Base-by-base conservation (phyloP, 352 stramenopile genomes). In the Phytophthora multivora region DNA sequence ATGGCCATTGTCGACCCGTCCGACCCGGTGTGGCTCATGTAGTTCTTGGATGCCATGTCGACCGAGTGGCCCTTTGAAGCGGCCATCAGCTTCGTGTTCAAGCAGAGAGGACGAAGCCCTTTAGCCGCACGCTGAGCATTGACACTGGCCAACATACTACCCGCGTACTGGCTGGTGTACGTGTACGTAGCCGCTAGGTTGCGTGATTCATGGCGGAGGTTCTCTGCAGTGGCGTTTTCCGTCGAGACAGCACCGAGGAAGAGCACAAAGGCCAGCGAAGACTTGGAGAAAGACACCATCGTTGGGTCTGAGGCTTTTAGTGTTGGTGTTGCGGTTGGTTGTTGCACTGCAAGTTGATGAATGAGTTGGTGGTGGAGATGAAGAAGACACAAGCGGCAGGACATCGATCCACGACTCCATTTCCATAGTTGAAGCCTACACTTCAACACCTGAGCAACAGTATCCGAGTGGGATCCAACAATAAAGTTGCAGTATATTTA, bases 1-100 rank as follows among this genome's bases (percentile, higher is more conserved):
- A 21, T 12, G 1, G 26, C n/a, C 63, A 79, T 77, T 4, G 66
- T 75, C 13, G 72, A 79, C 4, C 74, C 75, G 36, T 69, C 63
- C 0, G 69, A 72, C 8, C 77, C 77, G 0, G 57, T 76, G 66
- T 87, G 77, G 30, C 51, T 65, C 67, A 84, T 78, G 25, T 62
- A 82, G 53, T 78, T 71, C 23, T 80, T 68, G 0, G 26, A 26
- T 2, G 76, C 76, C 63, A 77, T 73, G 46, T 85, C 76, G 3
- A 59, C 39, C 9, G 70, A 71, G 19, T 59, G 61, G 10, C 52
- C 26, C 42, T 49, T 47, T 10, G 67, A 50, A 6, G 67, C 59
- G 11, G 48, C 30, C 39, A 56, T 49, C 4, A 69, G 40, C 30
- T 75, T 81, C n/a, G 18, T 45, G 59, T 79, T 84, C 16, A 58